These are phyloP conservation scores for Tricladium varicosporioides DNA, from an alignment of 2,329 filamentous ascomycete species.

Conservation along the genomic window DNA sequence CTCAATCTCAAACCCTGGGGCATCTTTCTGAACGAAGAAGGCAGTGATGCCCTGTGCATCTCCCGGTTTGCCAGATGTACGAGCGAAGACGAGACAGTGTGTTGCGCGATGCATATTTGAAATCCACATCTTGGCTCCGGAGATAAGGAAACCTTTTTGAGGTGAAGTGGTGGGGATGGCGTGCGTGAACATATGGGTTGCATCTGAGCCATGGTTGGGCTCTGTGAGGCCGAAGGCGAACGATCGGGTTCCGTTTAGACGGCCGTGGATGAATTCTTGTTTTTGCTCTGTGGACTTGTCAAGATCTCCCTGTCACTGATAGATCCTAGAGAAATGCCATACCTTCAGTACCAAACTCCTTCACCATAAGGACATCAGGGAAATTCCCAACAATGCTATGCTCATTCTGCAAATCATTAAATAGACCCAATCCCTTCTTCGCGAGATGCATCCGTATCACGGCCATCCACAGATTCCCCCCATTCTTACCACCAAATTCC, in stretches of 20 bases:
- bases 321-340: not conserved
- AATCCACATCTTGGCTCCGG: constrained; percentile 64
- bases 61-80: constrained; percentile 53
- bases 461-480: constrained; percentile 61
- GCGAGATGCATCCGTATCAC: constrained; percentile 59
- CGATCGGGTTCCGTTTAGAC: constrained; percentile 51
- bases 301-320: not conserved
- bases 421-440: constrained; percentile 56
- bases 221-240: constrained; percentile 63
- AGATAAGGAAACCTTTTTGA: constrained; percentile 51
- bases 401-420: constrained; percentile 64
- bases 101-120: constrained; percentile 61
- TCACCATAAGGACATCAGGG: constrained; percentile 60
- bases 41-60: constrained; percentile 57
- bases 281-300: constrained; percentile 43
- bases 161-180: constrained; percentile 44
- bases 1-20: constrained; percentile 51
- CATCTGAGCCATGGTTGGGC: constrained; percentile 60
- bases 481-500: constrained; percentile 50
- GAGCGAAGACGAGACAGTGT: constrained; percentile 60
- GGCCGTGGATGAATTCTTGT: constrained; percentile 49
- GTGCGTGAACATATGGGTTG: constrained; percentile 58
- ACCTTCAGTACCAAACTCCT: constrained; percentile 51
- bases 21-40: constrained; percentile 54
- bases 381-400: constrained; percentile 62